These are phyloP conservation scores for Chlamydomonas asymmetrica DNA, from an alignment of 139 green algal species.

Conservation along the genomic window DNA sequence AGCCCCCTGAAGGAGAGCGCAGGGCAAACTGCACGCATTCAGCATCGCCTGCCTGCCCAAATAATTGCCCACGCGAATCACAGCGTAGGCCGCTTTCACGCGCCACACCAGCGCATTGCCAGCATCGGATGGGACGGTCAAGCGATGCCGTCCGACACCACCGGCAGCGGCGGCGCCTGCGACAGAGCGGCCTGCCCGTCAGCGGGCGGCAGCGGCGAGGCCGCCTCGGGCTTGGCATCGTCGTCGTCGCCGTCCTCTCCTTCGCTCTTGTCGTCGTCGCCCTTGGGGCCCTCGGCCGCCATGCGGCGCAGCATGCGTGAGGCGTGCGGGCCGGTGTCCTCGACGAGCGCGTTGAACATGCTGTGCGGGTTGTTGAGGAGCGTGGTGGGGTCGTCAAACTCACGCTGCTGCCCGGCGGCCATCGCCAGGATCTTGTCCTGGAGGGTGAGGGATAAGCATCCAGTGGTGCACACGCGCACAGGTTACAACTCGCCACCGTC, in stretches of 20 bases:
- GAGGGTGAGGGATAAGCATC: too few relatives aligned
- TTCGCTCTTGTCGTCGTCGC: constrained; percentile 12
- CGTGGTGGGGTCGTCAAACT: constrained; percentile 27
- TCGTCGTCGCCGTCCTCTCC: constrained; percentile 6
- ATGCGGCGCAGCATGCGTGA: constrained; percentile 39
- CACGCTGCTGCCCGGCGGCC: constrained; percentile 34
- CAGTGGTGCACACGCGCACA: too few relatives aligned
- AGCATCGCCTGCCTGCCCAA: too few relatives aligned
- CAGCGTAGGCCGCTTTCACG: too few relatives aligned
- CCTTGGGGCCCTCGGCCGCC: constrained; percentile 43
- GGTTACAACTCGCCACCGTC: too few relatives aligned
- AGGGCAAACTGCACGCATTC: too few relatives aligned
- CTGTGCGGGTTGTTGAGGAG: constrained; percentile 34
- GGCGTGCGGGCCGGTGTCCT: constrained; percentile 47
- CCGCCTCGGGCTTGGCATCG: not conserved
- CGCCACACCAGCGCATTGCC: too few relatives aligned
- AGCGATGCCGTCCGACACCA: too few relatives aligned
- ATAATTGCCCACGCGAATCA: too few relatives aligned
- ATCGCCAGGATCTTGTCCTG: constrained; percentile 62
- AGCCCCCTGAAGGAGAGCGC: too few relatives aligned
- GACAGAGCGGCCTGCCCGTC: not conserved
- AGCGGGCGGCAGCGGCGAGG: not conserved
- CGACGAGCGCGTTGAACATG: constrained; percentile 48
- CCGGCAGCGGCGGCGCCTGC: constrained; percentile 11
- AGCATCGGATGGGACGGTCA: too few relatives aligned